Evolutionary conservation across 2,329 filamentous ascomycete species (phyloP).

Genomic region (Ophiosphaerella narmari): DNA sequence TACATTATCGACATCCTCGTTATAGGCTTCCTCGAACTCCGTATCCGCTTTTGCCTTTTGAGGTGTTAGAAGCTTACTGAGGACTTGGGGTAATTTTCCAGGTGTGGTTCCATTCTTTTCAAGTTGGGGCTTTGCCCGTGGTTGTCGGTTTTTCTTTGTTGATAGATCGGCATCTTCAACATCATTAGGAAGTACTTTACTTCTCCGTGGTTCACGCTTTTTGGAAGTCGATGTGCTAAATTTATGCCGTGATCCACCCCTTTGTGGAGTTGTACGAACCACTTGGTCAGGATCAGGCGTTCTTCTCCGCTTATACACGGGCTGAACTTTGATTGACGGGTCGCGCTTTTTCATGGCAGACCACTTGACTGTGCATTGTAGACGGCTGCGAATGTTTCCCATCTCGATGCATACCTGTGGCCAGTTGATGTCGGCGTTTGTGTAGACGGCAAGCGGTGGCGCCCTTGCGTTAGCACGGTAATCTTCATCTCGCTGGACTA

Average conservation of each 20-base stretch:
- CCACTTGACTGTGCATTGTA: conserved; percentile 74
- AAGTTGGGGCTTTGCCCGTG: neutral
- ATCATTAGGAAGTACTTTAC: neutral
- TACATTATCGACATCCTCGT: neutral
- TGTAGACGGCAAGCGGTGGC: conserved; percentile 41
- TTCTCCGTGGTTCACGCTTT: neutral
- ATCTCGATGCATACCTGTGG: conserved; percentile 66
- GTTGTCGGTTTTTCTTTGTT: neutral
- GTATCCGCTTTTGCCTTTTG: too few relatives aligned
- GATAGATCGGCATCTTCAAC: neutral
- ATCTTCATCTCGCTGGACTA: conserved; percentile 54
- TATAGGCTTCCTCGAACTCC: neutral
- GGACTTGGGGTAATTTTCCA: too few relatives aligned
- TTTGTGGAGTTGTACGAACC: neutral
- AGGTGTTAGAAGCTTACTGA: too few relatives aligned
- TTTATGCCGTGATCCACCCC: neutral
- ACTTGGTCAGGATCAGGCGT: conserved; percentile 4
- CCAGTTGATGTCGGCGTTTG: conserved; percentile 68
- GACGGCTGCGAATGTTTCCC: conserved; percentile 63
- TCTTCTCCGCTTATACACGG: conserved; percentile 18
- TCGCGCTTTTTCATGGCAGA: conserved; percentile 38
- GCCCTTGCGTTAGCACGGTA: conserved; percentile 18
- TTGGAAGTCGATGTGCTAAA: neutral
- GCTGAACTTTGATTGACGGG: conserved; percentile 9
- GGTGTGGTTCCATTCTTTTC: too few relatives aligned